phyloP scores from a whole-genome alignment of 139 green algal species.

The Chlamydomonas applanata region DNA sequence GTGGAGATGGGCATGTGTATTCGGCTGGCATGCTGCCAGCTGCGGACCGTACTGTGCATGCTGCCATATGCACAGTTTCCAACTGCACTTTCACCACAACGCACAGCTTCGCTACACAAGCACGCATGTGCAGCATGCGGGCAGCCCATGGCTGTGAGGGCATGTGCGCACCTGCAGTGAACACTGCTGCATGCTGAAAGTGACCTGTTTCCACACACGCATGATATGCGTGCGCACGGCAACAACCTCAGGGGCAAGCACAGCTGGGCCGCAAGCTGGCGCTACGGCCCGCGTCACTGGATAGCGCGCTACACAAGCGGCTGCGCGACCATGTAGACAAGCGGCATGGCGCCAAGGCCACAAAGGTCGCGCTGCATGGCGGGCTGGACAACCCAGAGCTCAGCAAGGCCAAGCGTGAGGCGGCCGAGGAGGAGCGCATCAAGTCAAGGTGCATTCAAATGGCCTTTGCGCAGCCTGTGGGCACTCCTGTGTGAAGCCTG shows the following conservation, averaged over 20 bases:
- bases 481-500: no score
- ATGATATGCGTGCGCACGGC: background rate
- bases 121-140: no score
- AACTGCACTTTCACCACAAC: no score
- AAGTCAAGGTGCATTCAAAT: background rate
- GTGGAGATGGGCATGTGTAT: background rate
- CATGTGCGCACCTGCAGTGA: no score
- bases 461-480: background rate
- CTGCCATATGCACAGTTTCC: no score
- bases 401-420: constrained; percentile 17
- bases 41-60: background rate
- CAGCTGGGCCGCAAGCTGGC: constrained; percentile 59
- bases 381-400: constrained; percentile 5
- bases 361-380: constrained; percentile 18
- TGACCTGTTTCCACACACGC: no score
- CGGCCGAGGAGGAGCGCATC: constrained; percentile 13
- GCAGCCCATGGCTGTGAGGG: no score
- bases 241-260: constrained; percentile 63
- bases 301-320: constrained; percentile 59
- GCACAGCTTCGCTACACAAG: no score
- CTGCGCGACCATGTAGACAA: constrained; percentile 50
- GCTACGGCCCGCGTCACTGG: constrained; percentile 64
- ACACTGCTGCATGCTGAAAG: no score
- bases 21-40: background rate
- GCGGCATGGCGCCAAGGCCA: constrained; percentile 15